phyloP scores from a whole-genome alignment of 352 stramenopile genomes.

The Phytophthora hibernalis region DNA sequence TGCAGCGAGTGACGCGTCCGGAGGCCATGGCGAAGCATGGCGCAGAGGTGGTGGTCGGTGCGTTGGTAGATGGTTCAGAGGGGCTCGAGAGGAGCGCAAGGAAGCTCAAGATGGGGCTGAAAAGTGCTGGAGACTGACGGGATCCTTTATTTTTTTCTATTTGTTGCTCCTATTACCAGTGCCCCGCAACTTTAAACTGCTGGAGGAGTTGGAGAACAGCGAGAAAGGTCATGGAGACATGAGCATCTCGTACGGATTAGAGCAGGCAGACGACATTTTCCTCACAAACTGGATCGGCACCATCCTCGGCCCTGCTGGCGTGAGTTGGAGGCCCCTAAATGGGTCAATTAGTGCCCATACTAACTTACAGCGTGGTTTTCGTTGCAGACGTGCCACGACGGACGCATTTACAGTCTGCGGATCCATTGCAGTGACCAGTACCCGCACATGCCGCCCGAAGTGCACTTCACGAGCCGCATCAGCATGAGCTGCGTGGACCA shows the following conservation, averaged over 20 bases:
- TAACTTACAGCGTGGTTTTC: not conserved
- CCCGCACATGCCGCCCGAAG: conserved; percentile 92
- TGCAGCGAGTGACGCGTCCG: conserved; percentile 31
- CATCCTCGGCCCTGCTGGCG: conserved; percentile 95
- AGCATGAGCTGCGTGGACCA: conserved; percentile 98
- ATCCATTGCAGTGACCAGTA: conserved; percentile 95
- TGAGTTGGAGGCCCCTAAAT: conserved; percentile 49
- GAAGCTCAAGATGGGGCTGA: not conserved
- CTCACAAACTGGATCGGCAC: conserved; percentile 98
- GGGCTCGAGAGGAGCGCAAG: not conserved
- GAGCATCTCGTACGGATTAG: conserved; percentile 95
- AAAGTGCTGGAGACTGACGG: not conserved
- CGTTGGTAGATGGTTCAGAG: conserved; percentile 7
- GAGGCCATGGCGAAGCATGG: conserved; percentile 77
- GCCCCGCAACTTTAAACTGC: conserved; percentile 94
- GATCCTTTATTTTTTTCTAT: conserved; percentile 2
- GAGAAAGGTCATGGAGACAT: conserved; percentile 95
- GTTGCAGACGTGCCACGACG: conserved; percentile 94
- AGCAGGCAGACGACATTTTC: conserved; percentile 98
- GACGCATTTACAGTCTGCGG: conserved; percentile 96
- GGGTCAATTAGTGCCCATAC: not conserved
- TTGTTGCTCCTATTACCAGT: conserved; percentile 45
- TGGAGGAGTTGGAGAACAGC: conserved; percentile 93
- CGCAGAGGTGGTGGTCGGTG: conserved; percentile 83
- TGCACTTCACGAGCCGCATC: conserved; percentile 97